Evolutionary conservation across 1,284 basidiomycete genomes (phyloP).

Genomic region (Ustilago hordei): DNA sequence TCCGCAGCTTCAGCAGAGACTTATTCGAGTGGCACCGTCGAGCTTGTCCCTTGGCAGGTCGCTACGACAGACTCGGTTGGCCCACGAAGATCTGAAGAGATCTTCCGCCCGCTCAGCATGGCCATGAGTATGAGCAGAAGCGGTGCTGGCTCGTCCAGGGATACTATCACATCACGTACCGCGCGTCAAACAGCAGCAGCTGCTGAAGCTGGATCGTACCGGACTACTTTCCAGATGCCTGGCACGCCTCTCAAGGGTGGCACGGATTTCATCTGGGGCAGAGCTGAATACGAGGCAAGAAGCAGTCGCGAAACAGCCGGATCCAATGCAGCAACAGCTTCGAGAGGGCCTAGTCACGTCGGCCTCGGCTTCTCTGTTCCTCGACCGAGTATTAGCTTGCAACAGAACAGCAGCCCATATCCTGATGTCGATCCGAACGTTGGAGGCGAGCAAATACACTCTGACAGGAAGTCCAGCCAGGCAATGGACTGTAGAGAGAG

Average conservation of each 20-base stretch:
- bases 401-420: background rate
- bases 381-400: background rate
- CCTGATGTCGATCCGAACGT: background rate
- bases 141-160: slow-evolving; percentile 15
- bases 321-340: background rate
- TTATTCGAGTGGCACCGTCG: slow-evolving; percentile 24
- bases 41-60: slow-evolving; percentile 41
- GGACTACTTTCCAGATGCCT: background rate
- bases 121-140: slow-evolving; percentile 9
- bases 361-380: slow-evolving; percentile 10
- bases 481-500: background rate
- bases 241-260: slow-evolving; percentile 18
- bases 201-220: background rate
- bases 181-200: background rate
- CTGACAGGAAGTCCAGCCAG: too few relatives aligned
- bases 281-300: background rate
- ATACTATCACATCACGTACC: slow-evolving; percentile 1
- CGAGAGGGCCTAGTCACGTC: background rate
- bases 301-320: background rate
- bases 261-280: slow-evolving; percentile 13
- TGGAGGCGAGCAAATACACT: too few relatives aligned
- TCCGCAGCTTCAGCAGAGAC: slow-evolving; percentile 17
- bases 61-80: slow-evolving; percentile 14
- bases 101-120: slow-evolving; percentile 33
- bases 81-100: slow-evolving; percentile 27